Conservation (phyloP, 257 asterid genomes). For the Echites panduratus region DNA sequence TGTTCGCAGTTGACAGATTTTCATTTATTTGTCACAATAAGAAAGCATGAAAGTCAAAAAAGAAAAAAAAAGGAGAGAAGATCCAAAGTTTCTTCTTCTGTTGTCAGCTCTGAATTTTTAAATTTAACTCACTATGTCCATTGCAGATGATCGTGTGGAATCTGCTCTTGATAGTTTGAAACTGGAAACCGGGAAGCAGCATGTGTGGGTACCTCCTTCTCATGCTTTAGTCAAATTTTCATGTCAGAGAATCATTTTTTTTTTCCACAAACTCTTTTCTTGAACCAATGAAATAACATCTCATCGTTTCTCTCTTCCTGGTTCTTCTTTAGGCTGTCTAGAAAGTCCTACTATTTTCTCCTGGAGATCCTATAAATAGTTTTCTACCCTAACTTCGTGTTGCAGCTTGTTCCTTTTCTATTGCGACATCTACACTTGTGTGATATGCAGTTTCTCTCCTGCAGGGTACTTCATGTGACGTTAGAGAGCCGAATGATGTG, state of each 20-base stretch:
- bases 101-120: background rate
- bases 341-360: background rate
- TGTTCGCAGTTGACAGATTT: background rate
- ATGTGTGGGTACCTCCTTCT: constrained; percentile 99
- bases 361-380: background rate
- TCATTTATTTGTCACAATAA: background rate
- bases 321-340: background rate
- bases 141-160: constrained; percentile 72
- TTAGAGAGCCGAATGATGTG: constrained; percentile 63
- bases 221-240: constrained; percentile 26
- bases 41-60: background rate
- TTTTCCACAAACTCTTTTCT: background rate
- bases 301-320: background rate
- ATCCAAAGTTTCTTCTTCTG: constrained; percentile 1
- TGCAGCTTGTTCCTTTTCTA: background rate
- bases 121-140: constrained; percentile 4
- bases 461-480: constrained; percentile 94
- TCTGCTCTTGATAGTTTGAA: constrained; percentile 60
- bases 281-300: background rate
- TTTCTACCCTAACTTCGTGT: background rate
- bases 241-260: background rate
- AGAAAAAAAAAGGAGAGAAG: background rate
- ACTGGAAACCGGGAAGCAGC: constrained; percentile 84
- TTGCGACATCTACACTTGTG: background rate
- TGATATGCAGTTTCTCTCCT: constrained; percentile 15